Conservation (phyloP, 2,329 filamentous ascomycete species). For the Monosporascus sp. region DNA sequence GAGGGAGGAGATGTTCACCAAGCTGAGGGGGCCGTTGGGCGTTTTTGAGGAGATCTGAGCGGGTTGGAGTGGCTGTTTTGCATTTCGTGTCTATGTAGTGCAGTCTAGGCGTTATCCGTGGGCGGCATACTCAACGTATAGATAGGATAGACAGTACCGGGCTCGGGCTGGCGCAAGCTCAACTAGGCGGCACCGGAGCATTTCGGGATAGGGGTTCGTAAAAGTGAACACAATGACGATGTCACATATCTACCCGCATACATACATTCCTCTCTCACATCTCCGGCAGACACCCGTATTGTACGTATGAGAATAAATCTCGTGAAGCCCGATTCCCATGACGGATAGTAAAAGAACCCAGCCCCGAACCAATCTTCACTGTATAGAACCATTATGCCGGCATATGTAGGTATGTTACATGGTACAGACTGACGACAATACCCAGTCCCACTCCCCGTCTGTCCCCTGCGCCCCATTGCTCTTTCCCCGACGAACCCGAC, state of each 20-base stretch:
- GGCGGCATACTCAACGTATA: neutral
- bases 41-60: slow-evolving; percentile 36
- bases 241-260: neutral
- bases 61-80: neutral
- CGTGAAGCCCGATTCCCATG: neutral
- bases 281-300: neutral
- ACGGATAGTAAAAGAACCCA: no score
- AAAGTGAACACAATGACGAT: neutral
- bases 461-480: neutral
- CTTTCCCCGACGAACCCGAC: no score
- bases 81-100: neutral
- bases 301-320: neutral
- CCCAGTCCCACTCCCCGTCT: neutral
- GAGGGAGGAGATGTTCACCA: slow-evolving; percentile 85
- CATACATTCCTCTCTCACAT: neutral
- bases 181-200: neutral
- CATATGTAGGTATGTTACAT: neutral
- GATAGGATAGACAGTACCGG: neutral
- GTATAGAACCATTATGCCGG: neutral
- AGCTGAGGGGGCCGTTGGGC: slow-evolving; percentile 55
- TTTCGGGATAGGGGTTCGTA: neutral
- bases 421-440: neutral
- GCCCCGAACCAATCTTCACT: no score
- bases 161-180: neutral
- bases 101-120: neutral